phyloP scores from a whole-genome alignment of 2,329 filamentous ascomycete species.

The Ophiostoma populinum region DNA sequence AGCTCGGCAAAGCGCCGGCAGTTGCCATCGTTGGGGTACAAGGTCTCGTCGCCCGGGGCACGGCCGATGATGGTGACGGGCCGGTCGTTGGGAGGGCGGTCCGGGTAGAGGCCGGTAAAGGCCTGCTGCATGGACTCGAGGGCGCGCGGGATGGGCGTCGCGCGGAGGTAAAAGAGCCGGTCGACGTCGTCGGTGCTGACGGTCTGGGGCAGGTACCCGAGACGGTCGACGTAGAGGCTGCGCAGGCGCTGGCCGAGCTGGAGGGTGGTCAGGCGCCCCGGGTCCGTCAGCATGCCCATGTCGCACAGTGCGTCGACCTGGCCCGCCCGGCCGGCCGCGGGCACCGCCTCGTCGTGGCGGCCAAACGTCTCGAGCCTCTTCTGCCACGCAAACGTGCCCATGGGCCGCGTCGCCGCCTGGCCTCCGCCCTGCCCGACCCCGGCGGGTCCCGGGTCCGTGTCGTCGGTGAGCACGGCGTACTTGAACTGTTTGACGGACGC shows the following conservation, averaged over 20 bases:
- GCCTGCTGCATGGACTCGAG: conserved; percentile 63
- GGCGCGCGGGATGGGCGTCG: conserved; percentile 58
- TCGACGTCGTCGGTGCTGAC: conserved; percentile 29
- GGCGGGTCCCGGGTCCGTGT: conserved; percentile 24
- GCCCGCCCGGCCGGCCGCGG: conserved; percentile 49
- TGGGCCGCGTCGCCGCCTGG: conserved; percentile 17
- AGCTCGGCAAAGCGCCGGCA: conserved; percentile 58
- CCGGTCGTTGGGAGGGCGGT: conserved; percentile 24
- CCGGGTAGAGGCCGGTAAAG: conserved; percentile 59
- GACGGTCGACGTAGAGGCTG: conserved; percentile 55
- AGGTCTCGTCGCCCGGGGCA: conserved; percentile 51
- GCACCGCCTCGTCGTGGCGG: conserved; percentile 46
- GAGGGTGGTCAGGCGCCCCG: conserved; percentile 54
- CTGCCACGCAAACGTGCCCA: conserved; percentile 39
- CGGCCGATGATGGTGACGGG: conserved; percentile 50
- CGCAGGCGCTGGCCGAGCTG: conserved; percentile 51
- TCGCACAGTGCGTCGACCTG: conserved; percentile 71
- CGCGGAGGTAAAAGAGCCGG: conserved; percentile 48
- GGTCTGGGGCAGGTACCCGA: conserved; percentile 48
- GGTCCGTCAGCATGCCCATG: conserved; percentile 59
- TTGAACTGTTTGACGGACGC: conserved; percentile 54
- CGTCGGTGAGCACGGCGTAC: conserved; percentile 28
- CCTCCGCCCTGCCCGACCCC: conserved; percentile 20
- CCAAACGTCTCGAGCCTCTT: conserved; percentile 74
- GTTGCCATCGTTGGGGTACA: conserved; percentile 61